Conservation (phyloP, 1,284 basidiomycete genomes). For the Ustilago xerochloae region DNA sequence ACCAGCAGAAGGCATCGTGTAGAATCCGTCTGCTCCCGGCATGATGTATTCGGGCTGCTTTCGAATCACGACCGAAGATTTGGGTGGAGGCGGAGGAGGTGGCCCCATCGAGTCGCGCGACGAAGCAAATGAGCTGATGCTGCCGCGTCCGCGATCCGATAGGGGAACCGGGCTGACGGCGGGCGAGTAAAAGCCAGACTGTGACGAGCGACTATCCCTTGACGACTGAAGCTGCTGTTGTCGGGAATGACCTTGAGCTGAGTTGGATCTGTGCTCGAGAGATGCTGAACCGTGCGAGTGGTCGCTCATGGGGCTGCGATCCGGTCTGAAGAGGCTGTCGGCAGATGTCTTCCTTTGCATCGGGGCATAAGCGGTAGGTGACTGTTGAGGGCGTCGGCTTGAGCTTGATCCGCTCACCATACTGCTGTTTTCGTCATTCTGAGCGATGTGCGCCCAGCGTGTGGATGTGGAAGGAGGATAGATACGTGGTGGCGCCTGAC, state of each 20-base stretch:
- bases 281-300: slow-evolving; percentile 15
- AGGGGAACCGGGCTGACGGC: not conserved
- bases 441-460: slow-evolving; percentile 32
- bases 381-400: slow-evolving; percentile 17
- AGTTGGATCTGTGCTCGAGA: not conserved
- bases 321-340: slow-evolving; percentile 26
- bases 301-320: slow-evolving; percentile 35
- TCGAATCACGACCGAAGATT: slow-evolving; percentile 15
- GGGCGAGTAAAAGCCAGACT: slow-evolving; percentile 4
- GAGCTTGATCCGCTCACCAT: not conserved
- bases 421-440: slow-evolving; percentile 26
- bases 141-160: slow-evolving; percentile 1
- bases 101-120: slow-evolving; percentile 36
- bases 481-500: slow-evolving; percentile 55
- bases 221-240: not conserved
- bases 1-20: slow-evolving; percentile 23
- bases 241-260: not conserved
- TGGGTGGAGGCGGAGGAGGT: slow-evolving; percentile 47
- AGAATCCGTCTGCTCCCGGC: slow-evolving; percentile 54
- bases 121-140: slow-evolving; percentile 2
- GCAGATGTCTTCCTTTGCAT: slow-evolving; percentile 32
- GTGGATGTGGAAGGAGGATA: slow-evolving; percentile 51
- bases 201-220: not conserved
- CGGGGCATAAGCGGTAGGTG: slow-evolving; percentile 7
- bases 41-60: slow-evolving; percentile 51